Base-by-base conservation (phyloP, 1,284 basidiomycete species). In the Melanopsichium pennsylvanicum region DNA sequence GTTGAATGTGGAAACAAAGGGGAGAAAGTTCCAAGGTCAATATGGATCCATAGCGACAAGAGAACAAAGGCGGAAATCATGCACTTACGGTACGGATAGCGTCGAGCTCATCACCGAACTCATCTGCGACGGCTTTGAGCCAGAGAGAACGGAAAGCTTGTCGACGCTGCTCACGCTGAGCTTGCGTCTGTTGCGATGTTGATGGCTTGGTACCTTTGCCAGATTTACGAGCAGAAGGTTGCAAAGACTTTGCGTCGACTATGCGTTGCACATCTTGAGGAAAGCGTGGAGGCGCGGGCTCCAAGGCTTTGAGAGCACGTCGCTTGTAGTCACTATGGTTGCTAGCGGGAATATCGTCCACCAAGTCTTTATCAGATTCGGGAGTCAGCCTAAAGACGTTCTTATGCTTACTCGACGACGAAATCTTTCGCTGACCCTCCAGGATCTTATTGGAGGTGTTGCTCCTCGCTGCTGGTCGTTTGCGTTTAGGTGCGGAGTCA, bases 71-170 rank as follows among this genome's bases (percentile, higher is more conserved):
- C n/a, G n/a, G n/a, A n/a, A n/a, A n/a, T n/a, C n/a, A n/a, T n/a
- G n/a, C n/a, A 56, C 63, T 47, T 41, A 67, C 63, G 7, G 42
- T 70, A 13, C 74, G 68, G 33, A 75, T 56, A 1, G 64, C 38
- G 23, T 75, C 74, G 21, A 75, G 60, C 22, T 75, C 71, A 23
- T 69, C 64, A 10, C 62, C 74, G 41, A 75, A 75, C 19, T 71
- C 68, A 19, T 75, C 64, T 18, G 74, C 72, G n/a, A 75, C 50
- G 0, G 63, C 35, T 45, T 67, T 68, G 59, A 75, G 72, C 66
- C 69, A 75, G 5, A 75, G 51, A 0, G 63, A 43, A 11, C 57
- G 61, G 51, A 73, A 75, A 16, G 71, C 55, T 21, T 58, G 51
- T 32, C 49, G 54, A 15, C 54, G 58, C 27, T 45, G 54, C 16